A percentile compares a stretch with the other conserved stretches of the same genome.
Conservation (phyloP, 208 protist genomes). For the Trypanosoma platydactyli region DNA sequence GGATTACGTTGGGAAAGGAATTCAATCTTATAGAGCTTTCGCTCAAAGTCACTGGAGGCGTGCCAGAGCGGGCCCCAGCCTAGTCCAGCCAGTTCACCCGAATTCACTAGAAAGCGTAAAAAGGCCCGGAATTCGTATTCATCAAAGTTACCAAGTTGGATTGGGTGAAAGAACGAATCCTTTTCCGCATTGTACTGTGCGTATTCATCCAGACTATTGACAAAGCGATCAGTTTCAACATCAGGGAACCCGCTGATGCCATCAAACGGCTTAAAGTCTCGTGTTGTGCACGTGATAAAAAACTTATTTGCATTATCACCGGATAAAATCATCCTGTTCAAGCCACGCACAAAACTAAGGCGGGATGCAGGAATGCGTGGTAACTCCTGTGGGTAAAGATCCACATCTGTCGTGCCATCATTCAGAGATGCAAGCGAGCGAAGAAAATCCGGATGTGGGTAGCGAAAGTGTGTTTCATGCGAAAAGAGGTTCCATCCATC, state of each 20-base stretch:
- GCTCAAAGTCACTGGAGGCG: constrained; percentile 88
- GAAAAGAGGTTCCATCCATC: constrained; percentile 92
- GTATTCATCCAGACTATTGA: constrained; percentile 89
- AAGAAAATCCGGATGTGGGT: constrained; percentile 90
- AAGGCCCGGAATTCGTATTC: constrained; percentile 92
- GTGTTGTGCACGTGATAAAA: constrained; percentile 88
- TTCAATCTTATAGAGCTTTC: constrained; percentile 92
- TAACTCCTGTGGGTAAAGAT: constrained; percentile 88
- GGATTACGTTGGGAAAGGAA: constrained; percentile 91
- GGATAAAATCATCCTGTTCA: constrained; percentile 88
- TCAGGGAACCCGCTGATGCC: constrained; percentile 83
- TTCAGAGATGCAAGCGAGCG: constrained; percentile 78
- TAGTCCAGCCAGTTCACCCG: constrained; percentile 87
- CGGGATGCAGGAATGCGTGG: constrained; percentile 87
- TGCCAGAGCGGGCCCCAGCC: constrained; percentile 93
- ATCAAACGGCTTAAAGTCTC: constrained; percentile 91
- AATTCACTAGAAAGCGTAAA: constrained; percentile 88
- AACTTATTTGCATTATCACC: constrained; percentile 86
- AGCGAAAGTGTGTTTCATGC: constrained; percentile 90
- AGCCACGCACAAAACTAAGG: constrained; percentile 84
- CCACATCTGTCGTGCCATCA: constrained; percentile 77
- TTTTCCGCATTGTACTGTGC: constrained; percentile 86
- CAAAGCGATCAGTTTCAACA: constrained; percentile 75
- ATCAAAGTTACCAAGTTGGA: constrained; percentile 84
- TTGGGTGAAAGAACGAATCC: constrained; percentile 88